These are phyloP conservation scores for Aspergillus nanangensis DNA, from an alignment of 495 filamentous ascomycete genomes.

Conservation along the genomic window DNA sequence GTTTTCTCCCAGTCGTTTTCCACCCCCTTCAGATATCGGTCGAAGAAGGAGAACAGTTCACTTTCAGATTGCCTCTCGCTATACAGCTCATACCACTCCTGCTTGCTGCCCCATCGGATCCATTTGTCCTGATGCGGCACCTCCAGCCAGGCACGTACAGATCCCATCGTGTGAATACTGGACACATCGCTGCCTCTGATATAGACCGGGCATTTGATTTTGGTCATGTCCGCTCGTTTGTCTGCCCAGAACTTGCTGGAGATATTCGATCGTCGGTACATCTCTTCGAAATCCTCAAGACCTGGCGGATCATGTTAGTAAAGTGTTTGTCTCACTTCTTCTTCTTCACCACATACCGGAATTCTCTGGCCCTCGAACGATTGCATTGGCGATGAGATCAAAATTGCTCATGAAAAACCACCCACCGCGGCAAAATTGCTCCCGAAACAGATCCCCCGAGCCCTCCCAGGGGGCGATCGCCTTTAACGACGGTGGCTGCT, in stretches of 20 bases:
- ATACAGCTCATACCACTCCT: constrained; percentile 42
- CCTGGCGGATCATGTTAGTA: too few species aligned
- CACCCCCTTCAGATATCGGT: constrained; percentile 31
- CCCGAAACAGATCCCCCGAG: constrained; percentile 39
- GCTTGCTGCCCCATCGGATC: constrained; percentile 26
- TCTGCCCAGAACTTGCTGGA: constrained; percentile 25
- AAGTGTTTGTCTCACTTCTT: too few species aligned
- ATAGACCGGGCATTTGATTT: constrained; percentile 22
- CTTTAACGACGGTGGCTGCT: constrained; percentile 34
- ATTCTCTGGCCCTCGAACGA: constrained; percentile 18
- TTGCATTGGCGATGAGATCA: constrained; percentile 25
- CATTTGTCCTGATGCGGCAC: constrained; percentile 22
- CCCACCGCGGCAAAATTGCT: constrained; percentile 32
- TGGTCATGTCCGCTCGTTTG: constrained; percentile 19
- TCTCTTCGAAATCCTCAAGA: constrained; percentile 29
- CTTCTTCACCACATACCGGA: too few species aligned
- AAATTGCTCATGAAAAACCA: constrained; percentile 23
- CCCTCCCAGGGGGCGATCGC: constrained; percentile 47
- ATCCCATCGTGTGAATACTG: constrained; percentile 33
- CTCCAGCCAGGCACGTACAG: constrained; percentile 30
- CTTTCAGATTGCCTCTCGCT: constrained; percentile 12
- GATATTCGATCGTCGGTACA: constrained; percentile 20
- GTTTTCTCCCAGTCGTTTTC: constrained; percentile 40
- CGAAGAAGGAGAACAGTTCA: constrained; percentile 34
- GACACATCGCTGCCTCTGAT: constrained; percentile 24